phyloP scores from a whole-genome alignment of 2,329 filamentous ascomycete species.

The Diaporthe australafricana region DNA sequence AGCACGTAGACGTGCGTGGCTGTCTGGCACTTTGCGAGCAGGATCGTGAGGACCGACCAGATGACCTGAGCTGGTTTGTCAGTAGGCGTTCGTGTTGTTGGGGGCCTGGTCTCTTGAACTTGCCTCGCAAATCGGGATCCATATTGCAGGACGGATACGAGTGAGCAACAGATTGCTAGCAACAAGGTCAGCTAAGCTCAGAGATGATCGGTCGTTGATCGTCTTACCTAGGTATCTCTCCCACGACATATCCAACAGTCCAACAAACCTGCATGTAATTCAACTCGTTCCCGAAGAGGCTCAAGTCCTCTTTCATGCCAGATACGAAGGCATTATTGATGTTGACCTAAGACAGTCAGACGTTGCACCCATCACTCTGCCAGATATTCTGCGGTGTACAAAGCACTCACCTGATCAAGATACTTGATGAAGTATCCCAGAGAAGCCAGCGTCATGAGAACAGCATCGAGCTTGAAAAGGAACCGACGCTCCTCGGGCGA shows the following conservation, averaged over 20 bases:
- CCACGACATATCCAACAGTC: constrained; percentile 54
- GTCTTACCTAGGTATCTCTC: constrained; percentile 49
- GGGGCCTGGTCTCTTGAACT: no score
- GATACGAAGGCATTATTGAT: constrained; percentile 58
- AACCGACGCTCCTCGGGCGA: constrained; percentile 47
- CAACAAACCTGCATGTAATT: constrained; percentile 51
- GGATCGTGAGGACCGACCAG: constrained; percentile 51
- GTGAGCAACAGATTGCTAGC: constrained; percentile 50
- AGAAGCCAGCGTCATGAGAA: constrained; percentile 51
- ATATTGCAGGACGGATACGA: constrained; percentile 55
- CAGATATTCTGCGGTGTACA: background rate
- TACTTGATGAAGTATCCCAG: constrained; percentile 59
- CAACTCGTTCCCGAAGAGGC: constrained; percentile 54
- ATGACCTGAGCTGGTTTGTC: constrained; percentile 37
- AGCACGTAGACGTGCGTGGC: constrained; percentile 53
- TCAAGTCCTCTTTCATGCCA: constrained; percentile 57
- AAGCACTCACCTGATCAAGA: constrained; percentile 47
- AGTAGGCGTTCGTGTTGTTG: background rate
- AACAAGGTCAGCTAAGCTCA: background rate
- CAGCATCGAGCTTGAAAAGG: constrained; percentile 49
- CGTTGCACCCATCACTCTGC: background rate
- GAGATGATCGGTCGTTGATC: background rate
- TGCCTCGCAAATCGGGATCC: constrained; percentile 54
- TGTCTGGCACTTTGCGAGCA: constrained; percentile 46
- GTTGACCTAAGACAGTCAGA: constrained; percentile 42